These are phyloP conservation scores for Boletus sensibilis DNA, from an alignment of 768 basidiomycete genomes.

Conservation along the genomic window DNA sequence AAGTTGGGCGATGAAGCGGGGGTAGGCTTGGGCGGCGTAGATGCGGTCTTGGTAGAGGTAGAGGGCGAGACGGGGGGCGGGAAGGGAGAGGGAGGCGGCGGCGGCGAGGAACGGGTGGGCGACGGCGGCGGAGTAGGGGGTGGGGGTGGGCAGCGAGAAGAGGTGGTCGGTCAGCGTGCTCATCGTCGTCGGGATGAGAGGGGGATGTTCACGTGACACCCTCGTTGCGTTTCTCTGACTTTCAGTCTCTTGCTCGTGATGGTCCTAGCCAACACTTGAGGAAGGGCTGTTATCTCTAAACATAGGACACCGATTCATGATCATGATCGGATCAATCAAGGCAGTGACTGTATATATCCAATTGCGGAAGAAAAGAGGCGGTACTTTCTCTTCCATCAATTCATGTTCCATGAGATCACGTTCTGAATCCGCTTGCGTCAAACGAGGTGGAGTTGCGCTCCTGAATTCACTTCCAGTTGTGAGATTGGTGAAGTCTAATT, in stretches of 20 bases:
- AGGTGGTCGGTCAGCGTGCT: constrained; percentile 33
- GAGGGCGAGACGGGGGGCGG: constrained; percentile 46
- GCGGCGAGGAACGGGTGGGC: constrained; percentile 57
- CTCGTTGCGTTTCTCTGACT: too few relatives aligned
- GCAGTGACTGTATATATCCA: too few relatives aligned
- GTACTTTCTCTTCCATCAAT: too few relatives aligned
- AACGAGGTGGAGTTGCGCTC: neutral
- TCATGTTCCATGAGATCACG: too few relatives aligned
- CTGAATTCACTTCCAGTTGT: neutral
- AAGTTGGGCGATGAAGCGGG: constrained; percentile 65
- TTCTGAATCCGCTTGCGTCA: too few relatives aligned
- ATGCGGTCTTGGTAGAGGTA: constrained; percentile 75
- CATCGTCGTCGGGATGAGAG: neutral
- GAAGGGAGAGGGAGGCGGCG: constrained; percentile 54
- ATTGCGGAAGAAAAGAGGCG: too few relatives aligned
- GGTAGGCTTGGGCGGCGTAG: constrained; percentile 74
- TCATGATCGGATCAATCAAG: too few relatives aligned
- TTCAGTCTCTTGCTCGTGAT: too few relatives aligned
- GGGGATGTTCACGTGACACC: too few relatives aligned
- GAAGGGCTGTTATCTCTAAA: too few relatives aligned
- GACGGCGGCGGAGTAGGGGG: constrained; percentile 48
- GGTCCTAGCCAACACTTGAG: too few relatives aligned
- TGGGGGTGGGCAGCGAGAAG: constrained; percentile 33
- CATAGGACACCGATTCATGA: too few relatives aligned
- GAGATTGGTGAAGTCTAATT: neutral